Conservation (phyloP, 78 protist genomes). For the Parvularia atlantis region DNA sequence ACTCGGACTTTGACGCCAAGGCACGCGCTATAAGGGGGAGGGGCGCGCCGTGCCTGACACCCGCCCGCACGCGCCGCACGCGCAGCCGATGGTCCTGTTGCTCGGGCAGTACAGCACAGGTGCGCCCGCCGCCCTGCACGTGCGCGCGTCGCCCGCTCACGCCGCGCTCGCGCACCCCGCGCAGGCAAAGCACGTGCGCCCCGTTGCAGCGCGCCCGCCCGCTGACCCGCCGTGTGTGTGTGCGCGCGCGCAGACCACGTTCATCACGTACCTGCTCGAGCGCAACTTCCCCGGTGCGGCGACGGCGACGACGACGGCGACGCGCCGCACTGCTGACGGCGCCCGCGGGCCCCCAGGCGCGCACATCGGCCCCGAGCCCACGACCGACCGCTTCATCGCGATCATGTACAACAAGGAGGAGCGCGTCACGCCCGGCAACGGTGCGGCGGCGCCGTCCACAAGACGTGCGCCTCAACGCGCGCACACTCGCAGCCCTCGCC, state of each 20-base stretch:
- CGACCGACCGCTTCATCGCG: constrained; percentile 83
- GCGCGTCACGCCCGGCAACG: constrained; percentile 57
- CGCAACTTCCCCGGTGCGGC: background rate
- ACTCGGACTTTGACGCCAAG: constrained; percentile 55
- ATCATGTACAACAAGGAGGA: constrained; percentile 72
- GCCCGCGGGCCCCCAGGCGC: constrained; percentile 25
- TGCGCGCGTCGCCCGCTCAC: too few relatives aligned
- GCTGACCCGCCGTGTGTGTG: background rate
- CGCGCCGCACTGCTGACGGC: background rate
- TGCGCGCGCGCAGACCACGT: too few relatives aligned
- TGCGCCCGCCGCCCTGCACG: background rate
- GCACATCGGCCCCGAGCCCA: constrained; percentile 80
- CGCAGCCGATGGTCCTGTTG: constrained; percentile 42
- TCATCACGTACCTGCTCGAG: constrained; percentile 26
- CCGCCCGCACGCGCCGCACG: background rate
- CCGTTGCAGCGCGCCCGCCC: too few relatives aligned
- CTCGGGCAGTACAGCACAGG: constrained; percentile 68
- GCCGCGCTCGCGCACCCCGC: too few relatives aligned
- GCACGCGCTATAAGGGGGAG: background rate
- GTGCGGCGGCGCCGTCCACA: background rate
- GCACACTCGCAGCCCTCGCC: constrained; percentile 30
- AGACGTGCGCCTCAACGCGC: background rate
- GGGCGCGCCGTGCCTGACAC: background rate
- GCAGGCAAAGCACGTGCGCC: too few relatives aligned
- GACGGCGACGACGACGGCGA: background rate